Evolutionary conservation across 139 green algal genomes (phyloP).

Genomic region (Raphidocelis subcapitata): DNA sequence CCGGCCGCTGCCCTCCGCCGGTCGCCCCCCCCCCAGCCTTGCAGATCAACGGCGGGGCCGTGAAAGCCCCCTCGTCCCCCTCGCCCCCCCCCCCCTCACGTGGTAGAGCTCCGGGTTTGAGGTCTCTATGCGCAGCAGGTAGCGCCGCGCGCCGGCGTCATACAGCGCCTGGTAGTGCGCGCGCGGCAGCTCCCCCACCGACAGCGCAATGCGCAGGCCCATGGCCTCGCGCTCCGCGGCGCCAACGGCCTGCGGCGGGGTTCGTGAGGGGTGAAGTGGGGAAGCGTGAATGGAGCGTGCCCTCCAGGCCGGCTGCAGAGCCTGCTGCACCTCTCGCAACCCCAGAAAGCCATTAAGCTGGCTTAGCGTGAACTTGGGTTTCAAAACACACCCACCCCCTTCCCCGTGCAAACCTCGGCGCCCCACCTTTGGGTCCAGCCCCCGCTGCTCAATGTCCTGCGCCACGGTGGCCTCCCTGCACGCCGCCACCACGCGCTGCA

Average conservation of each 20-base stretch:
- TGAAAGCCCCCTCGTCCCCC: not conserved
- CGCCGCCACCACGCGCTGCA: conserved; percentile 35
- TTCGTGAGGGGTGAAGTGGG: no score
- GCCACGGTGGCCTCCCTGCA: conserved; percentile 36
- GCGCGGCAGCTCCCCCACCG: conserved; percentile 51
- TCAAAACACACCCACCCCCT: no score
- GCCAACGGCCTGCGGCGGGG: not conserved
- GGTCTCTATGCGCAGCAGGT: conserved; percentile 70
- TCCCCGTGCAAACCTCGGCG: no score
- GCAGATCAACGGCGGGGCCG: no score
- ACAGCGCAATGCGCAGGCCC: conserved; percentile 58
- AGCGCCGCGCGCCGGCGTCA: conserved; percentile 45
- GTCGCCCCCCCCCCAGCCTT: no score
- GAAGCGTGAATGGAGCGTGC: no score
- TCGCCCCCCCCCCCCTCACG: not conserved
- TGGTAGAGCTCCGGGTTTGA: conserved; percentile 64
- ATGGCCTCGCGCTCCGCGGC: conserved; percentile 21
- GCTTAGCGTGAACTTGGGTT: no score
- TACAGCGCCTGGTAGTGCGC: conserved; percentile 34
- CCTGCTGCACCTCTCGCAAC: no score
- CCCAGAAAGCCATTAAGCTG: no score
- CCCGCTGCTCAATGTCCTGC: conserved; percentile 37
- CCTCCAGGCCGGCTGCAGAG: no score
- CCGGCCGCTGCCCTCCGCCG: no score
- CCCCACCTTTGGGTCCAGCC: conserved; percentile 3